Evolutionary conservation across 2,329 filamentous ascomycete genomes (phyloP).

Genomic region (Pyrenophora seminiperda): DNA sequence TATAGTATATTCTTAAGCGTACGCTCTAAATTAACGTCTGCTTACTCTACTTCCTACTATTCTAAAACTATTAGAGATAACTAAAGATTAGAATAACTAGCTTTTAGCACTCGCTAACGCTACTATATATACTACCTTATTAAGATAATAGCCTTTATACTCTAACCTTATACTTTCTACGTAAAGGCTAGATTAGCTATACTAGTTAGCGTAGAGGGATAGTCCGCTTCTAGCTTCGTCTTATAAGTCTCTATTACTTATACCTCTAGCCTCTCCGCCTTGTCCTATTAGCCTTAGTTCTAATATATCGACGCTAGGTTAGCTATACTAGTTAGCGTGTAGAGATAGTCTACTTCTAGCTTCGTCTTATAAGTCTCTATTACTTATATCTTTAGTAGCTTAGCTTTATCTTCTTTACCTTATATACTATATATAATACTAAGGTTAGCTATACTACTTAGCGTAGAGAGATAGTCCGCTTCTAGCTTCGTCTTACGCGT

Average conservation of each 20-base stretch:
- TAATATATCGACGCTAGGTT: background rate
- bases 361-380: background rate
- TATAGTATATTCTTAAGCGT: slow-evolving; percentile 1
- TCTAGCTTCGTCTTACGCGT: slow-evolving; percentile 2
- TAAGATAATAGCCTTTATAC: background rate
- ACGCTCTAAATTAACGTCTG: background rate
- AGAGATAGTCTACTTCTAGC: background rate
- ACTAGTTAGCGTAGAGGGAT: slow-evolving; percentile 1
- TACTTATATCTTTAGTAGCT: too few species aligned
- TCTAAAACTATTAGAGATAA: background rate
- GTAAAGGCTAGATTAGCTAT: background rate
- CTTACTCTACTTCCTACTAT: background rate
- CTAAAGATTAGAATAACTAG: background rate
- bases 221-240: slow-evolving; percentile 4
- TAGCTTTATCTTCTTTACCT: too few species aligned
- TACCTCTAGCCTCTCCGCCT: background rate
- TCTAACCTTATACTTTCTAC: background rate
- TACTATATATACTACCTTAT: background rate
- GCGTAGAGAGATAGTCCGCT: background rate
- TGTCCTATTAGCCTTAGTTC: background rate
- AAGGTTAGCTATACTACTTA: slow-evolving; percentile 1
- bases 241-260: slow-evolving; percentile 2
- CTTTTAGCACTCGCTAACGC: slow-evolving; percentile 1
- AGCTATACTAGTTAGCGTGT: background rate
- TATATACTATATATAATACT: background rate